Evolutionary conservation across 257 asterid genomes (phyloP), one percentile per base, ranked within the genome.

Genomic region (Fraxinus pennsylvanica): DNA sequence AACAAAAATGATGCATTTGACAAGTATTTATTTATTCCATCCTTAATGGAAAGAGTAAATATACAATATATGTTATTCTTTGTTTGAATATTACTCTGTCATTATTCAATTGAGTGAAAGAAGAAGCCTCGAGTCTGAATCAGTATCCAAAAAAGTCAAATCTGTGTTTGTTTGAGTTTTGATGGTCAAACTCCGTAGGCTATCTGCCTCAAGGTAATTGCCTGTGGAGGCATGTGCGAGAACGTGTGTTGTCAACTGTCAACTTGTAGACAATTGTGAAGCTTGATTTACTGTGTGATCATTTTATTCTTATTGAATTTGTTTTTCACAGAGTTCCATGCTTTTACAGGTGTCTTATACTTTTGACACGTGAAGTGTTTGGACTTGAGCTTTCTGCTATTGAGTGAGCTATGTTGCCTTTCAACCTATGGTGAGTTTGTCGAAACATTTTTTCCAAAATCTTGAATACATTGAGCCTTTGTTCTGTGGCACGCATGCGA

Each of bases 341-440:
- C 41, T 73, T 50, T 76, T 50, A 39, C 59, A 59, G 78, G 78
- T 83, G 78, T 15, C 1, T 1, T 54, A 54, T n/a, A 32, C 72
- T 45, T 45, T 72, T 7, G 70, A 73, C 30, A 70, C 39, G 29
- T 32, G 71, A 75, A 71, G 81, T 35, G 73, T 19, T 39, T 41
- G 14, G 17, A 71, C 6, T 29, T 19, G 14, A 39, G 35, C 19
- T 17, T 25, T 68, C 15, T 71, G 78, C 71, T 54, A 27, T 13
- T 30, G 25, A 9, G 36, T 74, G 35, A 74, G 5, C 32, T 36
- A 36, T 36, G 57, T 15, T 41, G 57, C 54, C 41, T 57, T 61
- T 71, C 43, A 43, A 21, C 80, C 61, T 19, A 65, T 59, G 84
- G 84, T 77, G 82, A 80, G 81, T 61, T 63, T 74, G 27, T 21